Evolutionary conservation across 139 green algal species (phyloP).

Genomic region (Mesostigma viride): DNA sequence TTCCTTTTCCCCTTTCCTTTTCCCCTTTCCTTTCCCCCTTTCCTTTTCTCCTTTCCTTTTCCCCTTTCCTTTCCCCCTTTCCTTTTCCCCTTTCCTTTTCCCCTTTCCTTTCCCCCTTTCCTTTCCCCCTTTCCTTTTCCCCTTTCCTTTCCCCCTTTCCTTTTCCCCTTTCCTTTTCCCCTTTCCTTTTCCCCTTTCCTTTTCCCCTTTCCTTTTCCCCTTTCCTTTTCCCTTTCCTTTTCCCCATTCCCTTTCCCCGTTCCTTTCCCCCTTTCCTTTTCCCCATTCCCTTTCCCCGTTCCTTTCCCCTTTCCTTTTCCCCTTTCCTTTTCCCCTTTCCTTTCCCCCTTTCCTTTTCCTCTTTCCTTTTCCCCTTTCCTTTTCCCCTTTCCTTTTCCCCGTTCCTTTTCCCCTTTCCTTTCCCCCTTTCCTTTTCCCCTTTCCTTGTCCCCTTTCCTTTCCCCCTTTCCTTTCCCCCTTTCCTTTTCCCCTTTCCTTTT

Average conservation of each 20-base stretch:
- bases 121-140: constrained; percentile 2
- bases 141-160: not conserved
- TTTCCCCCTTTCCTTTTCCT: not conserved
- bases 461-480: not conserved
- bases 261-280: constrained; percentile 15
- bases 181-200: constrained; percentile 9
- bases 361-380: not conserved
- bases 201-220: too few relatives aligned
- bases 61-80: too few relatives aligned
- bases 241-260: not conserved
- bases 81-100: too few relatives aligned
- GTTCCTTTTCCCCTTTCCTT: constrained; percentile 13
- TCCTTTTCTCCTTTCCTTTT: too few relatives aligned
- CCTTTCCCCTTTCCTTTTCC: not conserved
- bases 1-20: too few relatives aligned
- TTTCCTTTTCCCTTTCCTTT: constrained; percentile 12
- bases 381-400: not conserved
- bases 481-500: not conserved
- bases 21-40: too few relatives aligned
- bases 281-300: not conserved
- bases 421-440: not conserved
- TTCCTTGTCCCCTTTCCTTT: constrained; percentile 5
- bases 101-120: too few relatives aligned
- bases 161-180: constrained; percentile 3
- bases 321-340: not conserved